Percentiles rank a stretch among this genome's conserved stretches.
These are phyloP conservation scores for Abrus precatorius DNA, from an alignment of 306 rosid genomes.

Conservation along the genomic window DNA sequence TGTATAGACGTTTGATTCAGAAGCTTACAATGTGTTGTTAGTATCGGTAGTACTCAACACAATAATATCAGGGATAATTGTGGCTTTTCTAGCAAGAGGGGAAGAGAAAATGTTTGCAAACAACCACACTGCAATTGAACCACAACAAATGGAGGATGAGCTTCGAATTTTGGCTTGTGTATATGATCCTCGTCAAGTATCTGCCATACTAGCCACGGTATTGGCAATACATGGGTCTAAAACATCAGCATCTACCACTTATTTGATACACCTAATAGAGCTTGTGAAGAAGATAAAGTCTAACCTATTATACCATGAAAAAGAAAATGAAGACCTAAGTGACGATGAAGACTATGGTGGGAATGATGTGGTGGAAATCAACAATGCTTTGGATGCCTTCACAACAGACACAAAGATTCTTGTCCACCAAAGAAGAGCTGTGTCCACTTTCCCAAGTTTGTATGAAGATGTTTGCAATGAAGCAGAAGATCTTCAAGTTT, in stretches of 20 bases:
- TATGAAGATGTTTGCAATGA: constrained; percentile 85
- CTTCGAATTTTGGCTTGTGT: constrained; percentile 76
- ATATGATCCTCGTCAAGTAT: constrained; percentile 80
- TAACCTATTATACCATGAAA: constrained; percentile 78
- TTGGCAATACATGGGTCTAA: constrained; percentile 65
- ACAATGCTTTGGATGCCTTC: constrained; percentile 74
- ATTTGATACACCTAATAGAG: constrained; percentile 79
- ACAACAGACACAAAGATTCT: constrained; percentile 64
- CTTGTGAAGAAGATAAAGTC: constrained; percentile 67
- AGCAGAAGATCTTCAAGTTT: constrained; percentile 76
- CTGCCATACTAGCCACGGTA: constrained; percentile 63
- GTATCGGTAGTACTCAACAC: constrained; percentile 77
- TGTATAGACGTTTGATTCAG: constrained; percentile 56
- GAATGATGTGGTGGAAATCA: constrained; percentile 78
- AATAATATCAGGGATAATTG: constrained; percentile 78
- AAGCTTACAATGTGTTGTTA: constrained; percentile 72
- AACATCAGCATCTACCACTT: constrained; percentile 60
- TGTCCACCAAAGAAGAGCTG: constrained; percentile 64
- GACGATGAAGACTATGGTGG: constrained; percentile 92
- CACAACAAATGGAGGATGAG: constrained; percentile 58
- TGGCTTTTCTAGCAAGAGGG: constrained; percentile 68
- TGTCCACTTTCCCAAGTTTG: constrained; percentile 61
- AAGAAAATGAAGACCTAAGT: constrained; percentile 69
- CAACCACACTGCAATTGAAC: constrained; percentile 64
- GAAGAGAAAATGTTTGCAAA: constrained; percentile 71